These are phyloP conservation scores for Xylaria flabelliformis DNA, from an alignment of 495 filamentous ascomycete genomes.

Conservation along the genomic window DNA sequence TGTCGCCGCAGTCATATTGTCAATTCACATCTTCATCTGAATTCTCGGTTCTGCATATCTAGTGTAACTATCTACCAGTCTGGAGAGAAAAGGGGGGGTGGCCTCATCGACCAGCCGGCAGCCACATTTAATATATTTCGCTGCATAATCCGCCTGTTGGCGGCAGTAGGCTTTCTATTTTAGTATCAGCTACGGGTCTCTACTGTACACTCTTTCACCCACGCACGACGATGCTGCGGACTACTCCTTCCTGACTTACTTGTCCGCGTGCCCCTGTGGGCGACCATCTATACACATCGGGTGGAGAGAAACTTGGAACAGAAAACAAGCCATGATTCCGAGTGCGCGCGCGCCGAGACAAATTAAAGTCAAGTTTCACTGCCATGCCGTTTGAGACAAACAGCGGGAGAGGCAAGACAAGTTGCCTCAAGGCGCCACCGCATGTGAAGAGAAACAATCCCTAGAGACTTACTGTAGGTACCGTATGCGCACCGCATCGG, in stretches of 20 bases:
- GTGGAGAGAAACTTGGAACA: background rate
- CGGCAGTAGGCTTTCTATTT: constrained; percentile 25
- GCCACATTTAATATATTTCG: constrained; percentile 28
- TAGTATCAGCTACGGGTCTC: constrained; percentile 9
- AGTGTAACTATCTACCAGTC: constrained; percentile 23
- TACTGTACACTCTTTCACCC: background rate
- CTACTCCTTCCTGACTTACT: background rate
- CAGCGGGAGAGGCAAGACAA: constrained; percentile 4
- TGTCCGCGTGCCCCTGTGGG: background rate
- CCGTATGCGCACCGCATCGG: constrained; percentile 17
- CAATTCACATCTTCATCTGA: constrained; percentile 25
- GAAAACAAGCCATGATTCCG: constrained; percentile 5
- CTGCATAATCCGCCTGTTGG: constrained; percentile 24
- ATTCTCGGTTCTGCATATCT: constrained; percentile 29
- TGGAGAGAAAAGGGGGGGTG: constrained; percentile 24
- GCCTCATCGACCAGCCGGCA: constrained; percentile 26
- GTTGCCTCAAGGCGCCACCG: constrained; percentile 6
- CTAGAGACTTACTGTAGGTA: constrained; percentile 10
- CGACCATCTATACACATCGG: background rate
- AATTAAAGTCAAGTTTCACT: background rate
- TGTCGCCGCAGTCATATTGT: constrained; percentile 22
- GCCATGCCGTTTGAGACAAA: constrained; percentile 17
- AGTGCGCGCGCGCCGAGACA: background rate
- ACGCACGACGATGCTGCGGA: constrained; percentile 17
- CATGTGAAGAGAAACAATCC: background rate